Evolutionary conservation across 2,329 filamentous ascomycete species (phyloP).

Genomic region (Paecilomyces fulvus): DNA sequence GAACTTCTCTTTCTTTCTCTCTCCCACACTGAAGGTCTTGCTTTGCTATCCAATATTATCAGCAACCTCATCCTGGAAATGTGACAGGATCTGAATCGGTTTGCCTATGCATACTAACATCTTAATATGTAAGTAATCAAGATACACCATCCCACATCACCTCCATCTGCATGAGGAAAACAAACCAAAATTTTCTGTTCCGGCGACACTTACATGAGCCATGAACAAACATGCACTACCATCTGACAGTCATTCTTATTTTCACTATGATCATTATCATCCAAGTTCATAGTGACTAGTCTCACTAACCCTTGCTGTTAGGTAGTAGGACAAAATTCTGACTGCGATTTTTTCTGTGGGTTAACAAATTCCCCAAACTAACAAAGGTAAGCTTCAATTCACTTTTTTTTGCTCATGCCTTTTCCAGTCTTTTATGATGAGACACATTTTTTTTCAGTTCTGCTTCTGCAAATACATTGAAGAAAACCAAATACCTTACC

Average conservation of each 20-base stretch:
- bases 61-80: background rate
- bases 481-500: conserved; percentile 52
- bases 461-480: conserved; percentile 54
- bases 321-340: background rate
- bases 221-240: conserved; percentile 55
- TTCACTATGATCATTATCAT: background rate
- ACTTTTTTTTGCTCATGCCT: conserved; percentile 2
- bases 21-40: conserved; percentile 5
- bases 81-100: background rate
- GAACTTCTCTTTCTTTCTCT: conserved; percentile 11
- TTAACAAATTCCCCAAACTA: conserved; percentile 6
- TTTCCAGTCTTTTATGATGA: conserved; percentile 34
- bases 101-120: background rate
- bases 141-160: background rate
- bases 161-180: conserved; percentile 41
- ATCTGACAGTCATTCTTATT: conserved; percentile 37
- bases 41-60: conserved; percentile 4
- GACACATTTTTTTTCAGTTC: conserved; percentile 48
- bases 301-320: background rate
- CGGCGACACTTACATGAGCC: conserved; percentile 48
- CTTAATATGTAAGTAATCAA: conserved; percentile 16
- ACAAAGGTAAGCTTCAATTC: conserved; percentile 2
- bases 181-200: conserved; percentile 44
- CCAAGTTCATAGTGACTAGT: background rate
- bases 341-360: background rate